These are phyloP conservation scores for Scenedesmus sp. DNA, from an alignment of 163 green algal species.

Conservation along the genomic window DNA sequence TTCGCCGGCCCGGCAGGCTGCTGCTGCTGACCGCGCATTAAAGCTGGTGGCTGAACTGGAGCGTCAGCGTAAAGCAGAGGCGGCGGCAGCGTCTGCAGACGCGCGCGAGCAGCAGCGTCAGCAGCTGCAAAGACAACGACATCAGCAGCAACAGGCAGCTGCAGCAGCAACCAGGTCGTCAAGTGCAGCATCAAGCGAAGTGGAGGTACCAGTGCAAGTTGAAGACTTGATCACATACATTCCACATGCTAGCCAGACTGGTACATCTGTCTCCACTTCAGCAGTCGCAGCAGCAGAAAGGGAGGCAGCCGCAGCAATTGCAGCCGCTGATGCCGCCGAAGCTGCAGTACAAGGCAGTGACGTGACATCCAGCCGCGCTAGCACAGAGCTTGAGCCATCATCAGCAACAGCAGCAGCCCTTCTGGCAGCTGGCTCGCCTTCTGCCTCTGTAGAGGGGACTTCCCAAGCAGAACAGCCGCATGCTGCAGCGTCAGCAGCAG, in stretches of 20 bases:
- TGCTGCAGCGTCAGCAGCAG: not conserved
- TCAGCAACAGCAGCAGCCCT: conserved; percentile 8
- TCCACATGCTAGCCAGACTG: not conserved
- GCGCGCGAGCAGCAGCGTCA: not conserved
- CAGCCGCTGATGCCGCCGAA: not conserved
- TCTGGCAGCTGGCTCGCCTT: not conserved
- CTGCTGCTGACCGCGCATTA: conserved; percentile 41
- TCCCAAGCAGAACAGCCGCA: not conserved
- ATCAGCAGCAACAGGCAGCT: not conserved
- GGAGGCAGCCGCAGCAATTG: not conserved
- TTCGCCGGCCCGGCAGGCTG: not conserved
- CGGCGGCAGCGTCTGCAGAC: conserved; percentile 17
- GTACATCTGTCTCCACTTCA: not conserved
- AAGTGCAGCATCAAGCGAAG: conserved; percentile 8
- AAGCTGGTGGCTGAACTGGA: conserved; percentile 44
- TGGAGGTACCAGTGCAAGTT: conserved; percentile 19
- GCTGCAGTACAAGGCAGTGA: not conserved
- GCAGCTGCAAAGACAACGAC: conserved; percentile 18
- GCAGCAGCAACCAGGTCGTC: not conserved
- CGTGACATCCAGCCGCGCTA: not conserved
- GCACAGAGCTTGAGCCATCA: not conserved
- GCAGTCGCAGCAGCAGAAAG: conserved; percentile 10
- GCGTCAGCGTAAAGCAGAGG: conserved; percentile 4
- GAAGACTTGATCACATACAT: conserved; percentile 42
- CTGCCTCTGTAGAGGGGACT: not conserved